These are phyloP conservation scores for Rhodomyrtus psidioides DNA, from an alignment of 441 rosid species.

Conservation along the genomic window DNA sequence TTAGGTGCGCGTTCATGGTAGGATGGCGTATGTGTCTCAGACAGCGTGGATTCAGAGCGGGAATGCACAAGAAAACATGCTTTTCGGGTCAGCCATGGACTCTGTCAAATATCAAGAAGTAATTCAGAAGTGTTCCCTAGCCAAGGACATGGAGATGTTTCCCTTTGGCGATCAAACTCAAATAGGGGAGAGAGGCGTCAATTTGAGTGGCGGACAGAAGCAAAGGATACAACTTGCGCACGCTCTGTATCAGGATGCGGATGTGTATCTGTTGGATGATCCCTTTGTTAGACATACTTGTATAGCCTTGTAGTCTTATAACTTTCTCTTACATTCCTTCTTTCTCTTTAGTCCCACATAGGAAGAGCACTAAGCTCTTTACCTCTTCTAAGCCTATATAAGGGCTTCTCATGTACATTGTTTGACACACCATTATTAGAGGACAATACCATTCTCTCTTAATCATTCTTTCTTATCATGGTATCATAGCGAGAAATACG, in stretches of 20 bases:
- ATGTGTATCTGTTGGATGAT: conserved; percentile 50
- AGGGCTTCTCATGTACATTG: too few relatives aligned
- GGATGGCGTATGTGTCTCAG: conserved; percentile 45
- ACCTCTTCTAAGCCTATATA: too few relatives aligned
- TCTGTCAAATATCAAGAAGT: conserved; percentile 18
- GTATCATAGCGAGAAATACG: too few relatives aligned
- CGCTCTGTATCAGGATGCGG: conserved; percentile 41
- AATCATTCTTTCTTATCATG: too few relatives aligned
- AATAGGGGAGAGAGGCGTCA: conserved; percentile 49
- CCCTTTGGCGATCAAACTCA: conserved; percentile 37
- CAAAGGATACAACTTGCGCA: conserved; percentile 49
- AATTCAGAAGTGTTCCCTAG: conserved; percentile 23
- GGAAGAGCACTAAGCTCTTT: too few relatives aligned
- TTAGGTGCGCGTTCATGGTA: conserved; percentile 31
- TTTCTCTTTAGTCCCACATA: too few relatives aligned
- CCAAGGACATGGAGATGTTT: conserved; percentile 35
- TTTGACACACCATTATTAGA: too few relatives aligned
- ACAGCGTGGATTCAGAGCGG: conserved; percentile 55
- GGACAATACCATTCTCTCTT: too few relatives aligned
- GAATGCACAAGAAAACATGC: conserved; percentile 37
- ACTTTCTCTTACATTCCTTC: too few relatives aligned
- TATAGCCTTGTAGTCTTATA: too few relatives aligned
- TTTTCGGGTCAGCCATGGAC: conserved; percentile 41
- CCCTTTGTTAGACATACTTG: too few relatives aligned
- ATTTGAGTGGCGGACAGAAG: conserved; percentile 51